These are phyloP conservation scores for Candida tropicalis DNA, from an alignment of 1,139 yeast genomes.

Conservation along the genomic window DNA sequence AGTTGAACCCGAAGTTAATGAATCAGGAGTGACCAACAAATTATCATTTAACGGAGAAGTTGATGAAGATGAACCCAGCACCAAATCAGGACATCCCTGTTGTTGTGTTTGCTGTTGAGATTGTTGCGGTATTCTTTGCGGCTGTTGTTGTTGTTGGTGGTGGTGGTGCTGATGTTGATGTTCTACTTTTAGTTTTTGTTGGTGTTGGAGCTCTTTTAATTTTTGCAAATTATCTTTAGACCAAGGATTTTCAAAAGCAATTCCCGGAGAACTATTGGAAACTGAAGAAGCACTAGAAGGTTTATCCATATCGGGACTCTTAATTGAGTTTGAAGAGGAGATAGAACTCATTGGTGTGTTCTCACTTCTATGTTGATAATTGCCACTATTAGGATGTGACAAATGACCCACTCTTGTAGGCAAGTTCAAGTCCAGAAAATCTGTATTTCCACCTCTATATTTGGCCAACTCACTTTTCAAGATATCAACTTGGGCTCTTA, in stretches of 20 bases:
- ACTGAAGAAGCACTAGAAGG: conserved; percentile 25
- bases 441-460: conserved; percentile 58
- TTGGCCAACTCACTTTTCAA: conserved; percentile 72
- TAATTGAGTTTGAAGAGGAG: conserved; percentile 19
- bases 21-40: conserved; percentile 39
- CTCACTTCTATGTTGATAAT: conserved; percentile 2
- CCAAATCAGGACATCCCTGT: conserved; percentile 36
- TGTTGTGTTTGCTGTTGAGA: conserved; percentile 16
- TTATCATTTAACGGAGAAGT: conserved; percentile 47
- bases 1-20: conserved; percentile 18
- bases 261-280: conserved; percentile 18
- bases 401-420: conserved; percentile 39
- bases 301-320: conserved; percentile 18
- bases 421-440: conserved; percentile 37
- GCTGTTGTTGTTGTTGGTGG: conserved; percentile 17
- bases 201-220: conserved; percentile 13
- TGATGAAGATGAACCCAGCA: conserved; percentile 37
- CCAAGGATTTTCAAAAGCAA: conserved; percentile 41
- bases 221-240: conserved; percentile 25
- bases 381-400: conserved; percentile 25
- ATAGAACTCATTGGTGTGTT: conserved; percentile 14
- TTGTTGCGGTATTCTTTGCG: too few relatives aligned
- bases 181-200: conserved; percentile 5
- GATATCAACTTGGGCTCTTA: conserved; percentile 74
- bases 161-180: conserved; percentile 6